phyloP scores from a whole-genome alignment of 106 monocot species.

The Dendrobium nobile region DNA sequence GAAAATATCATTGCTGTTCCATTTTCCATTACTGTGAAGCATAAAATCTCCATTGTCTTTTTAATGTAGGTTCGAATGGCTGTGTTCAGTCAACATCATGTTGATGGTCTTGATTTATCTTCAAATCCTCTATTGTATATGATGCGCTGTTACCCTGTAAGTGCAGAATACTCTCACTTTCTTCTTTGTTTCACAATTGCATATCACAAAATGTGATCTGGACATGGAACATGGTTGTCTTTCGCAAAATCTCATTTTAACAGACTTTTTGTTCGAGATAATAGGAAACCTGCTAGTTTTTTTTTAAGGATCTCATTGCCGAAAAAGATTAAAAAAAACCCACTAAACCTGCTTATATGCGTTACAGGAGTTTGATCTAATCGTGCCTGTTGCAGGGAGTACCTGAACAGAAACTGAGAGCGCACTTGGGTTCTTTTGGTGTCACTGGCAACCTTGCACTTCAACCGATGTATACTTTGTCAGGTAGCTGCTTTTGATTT shows the following conservation, averaged over 20 bases:
- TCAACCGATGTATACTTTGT: slow-evolving; percentile 97
- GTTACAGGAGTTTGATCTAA: background rate
- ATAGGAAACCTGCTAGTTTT: background rate
- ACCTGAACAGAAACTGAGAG: slow-evolving; percentile 91
- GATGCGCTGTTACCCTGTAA: slow-evolving; percentile 97
- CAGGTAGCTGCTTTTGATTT: slow-evolving; percentile 35
- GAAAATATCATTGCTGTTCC: background rate
- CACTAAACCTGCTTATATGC: background rate
- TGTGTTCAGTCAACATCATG: slow-evolving; percentile 99
- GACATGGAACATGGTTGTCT: background rate
- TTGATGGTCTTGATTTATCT: slow-evolving; percentile 94
- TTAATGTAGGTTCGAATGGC: slow-evolving; percentile 86
- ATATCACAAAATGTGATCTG: background rate
- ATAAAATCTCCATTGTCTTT: slow-evolving; percentile 5
- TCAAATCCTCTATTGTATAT: slow-evolving; percentile 97
- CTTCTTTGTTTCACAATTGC: background rate
- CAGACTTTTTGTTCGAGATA: background rate
- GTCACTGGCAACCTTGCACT: slow-evolving; percentile 94
- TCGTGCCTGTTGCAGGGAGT: slow-evolving; percentile 61
- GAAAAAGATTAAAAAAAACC: background rate
- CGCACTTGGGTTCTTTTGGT: slow-evolving; percentile 95
- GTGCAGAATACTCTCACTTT: slow-evolving; percentile 11
- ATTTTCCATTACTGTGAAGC: background rate
- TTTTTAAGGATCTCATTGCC: background rate
- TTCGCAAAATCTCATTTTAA: background rate